Evolutionary conservation across 768 basidiomycete species (phyloP).

Genomic region (Cantharellus anzutake): DNA sequence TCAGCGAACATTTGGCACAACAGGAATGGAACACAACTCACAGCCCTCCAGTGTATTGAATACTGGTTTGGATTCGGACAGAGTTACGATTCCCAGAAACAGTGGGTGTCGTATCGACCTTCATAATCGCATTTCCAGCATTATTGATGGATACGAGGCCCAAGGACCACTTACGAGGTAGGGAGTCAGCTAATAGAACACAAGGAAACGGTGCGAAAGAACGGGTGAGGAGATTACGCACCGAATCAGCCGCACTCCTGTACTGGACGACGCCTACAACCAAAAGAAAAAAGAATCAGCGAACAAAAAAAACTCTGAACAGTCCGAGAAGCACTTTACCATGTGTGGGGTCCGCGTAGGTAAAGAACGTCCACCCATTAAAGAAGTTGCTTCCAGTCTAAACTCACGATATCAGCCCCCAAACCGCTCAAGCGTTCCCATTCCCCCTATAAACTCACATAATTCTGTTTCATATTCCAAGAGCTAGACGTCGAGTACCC

Average conservation of each 20-base stretch:
- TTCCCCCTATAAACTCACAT: not conserved
- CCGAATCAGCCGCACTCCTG: constrained; percentile 23
- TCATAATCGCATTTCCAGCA: constrained; percentile 64
- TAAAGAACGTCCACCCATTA: constrained; percentile 6
- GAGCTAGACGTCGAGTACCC: not conserved
- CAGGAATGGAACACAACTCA: constrained; percentile 17
- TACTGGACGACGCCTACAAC: constrained; percentile 24
- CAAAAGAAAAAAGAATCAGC: not conserved
- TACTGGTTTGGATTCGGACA: constrained; percentile 53
- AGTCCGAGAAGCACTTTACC: not conserved
- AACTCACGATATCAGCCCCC: not conserved
- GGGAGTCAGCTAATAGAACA: not conserved
- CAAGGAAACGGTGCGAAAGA: too few species aligned
- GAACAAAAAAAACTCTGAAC: not conserved
- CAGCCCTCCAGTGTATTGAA: constrained; percentile 40
- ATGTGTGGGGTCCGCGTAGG: constrained; percentile 6
- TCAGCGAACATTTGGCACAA: not conserved
- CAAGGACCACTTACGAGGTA: not conserved
- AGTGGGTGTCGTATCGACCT: constrained; percentile 63
- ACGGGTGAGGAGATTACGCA: not conserved
- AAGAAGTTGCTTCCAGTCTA: constrained; percentile 7
- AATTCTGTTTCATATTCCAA: not conserved
- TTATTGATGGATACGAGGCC: not conserved
- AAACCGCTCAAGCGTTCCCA: not conserved
- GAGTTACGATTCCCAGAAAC: constrained; percentile 42